Evolutionary conservation across 352 stramenopile species (phyloP).

Genomic region (Phytophthora citricola): DNA sequence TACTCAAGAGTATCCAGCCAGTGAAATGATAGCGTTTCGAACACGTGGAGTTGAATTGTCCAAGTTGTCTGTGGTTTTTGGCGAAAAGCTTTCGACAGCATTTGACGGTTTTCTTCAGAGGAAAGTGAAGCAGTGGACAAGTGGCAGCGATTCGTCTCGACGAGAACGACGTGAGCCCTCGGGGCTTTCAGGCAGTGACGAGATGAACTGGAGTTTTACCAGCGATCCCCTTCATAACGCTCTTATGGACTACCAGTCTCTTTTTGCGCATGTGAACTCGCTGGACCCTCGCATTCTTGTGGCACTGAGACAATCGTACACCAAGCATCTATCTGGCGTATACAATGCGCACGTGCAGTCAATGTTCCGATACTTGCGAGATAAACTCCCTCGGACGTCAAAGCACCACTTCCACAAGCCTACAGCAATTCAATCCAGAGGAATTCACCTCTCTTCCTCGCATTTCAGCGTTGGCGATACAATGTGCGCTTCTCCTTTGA

Average conservation of each 20-base stretch:
- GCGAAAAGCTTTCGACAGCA: slow-evolving; percentile 59
- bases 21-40: slow-evolving; percentile 70
- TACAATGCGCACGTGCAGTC: slow-evolving; percentile 64
- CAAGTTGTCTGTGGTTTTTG: slow-evolving; percentile 48
- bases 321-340: slow-evolving; percentile 53
- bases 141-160: slow-evolving; percentile 2
- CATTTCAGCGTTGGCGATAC: slow-evolving; percentile 60
- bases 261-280: slow-evolving; percentile 49
- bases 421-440: slow-evolving; percentile 71
- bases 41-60: slow-evolving; percentile 60
- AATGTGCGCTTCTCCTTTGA: slow-evolving; percentile 58
- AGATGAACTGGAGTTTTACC: slow-evolving; percentile 75
- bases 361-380: slow-evolving; percentile 65
- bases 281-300: slow-evolving; percentile 47
- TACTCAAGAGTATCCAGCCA: slow-evolving; percentile 60
- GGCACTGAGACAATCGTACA: slow-evolving; percentile 56
- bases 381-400: slow-evolving; percentile 59
- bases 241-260: slow-evolving; percentile 52
- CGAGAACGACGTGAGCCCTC: slow-evolving; percentile 42
- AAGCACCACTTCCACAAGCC: slow-evolving; percentile 67
- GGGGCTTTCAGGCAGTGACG: slow-evolving; percentile 24
- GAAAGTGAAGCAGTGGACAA: slow-evolving; percentile 41
- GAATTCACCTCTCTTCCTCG: slow-evolving; percentile 59
- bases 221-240: slow-evolving; percentile 64
- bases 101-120: slow-evolving; percentile 69